Evolutionary conservation across 768 basidiomycete species (phyloP).

Genomic region (Russula dissimulans): DNA sequence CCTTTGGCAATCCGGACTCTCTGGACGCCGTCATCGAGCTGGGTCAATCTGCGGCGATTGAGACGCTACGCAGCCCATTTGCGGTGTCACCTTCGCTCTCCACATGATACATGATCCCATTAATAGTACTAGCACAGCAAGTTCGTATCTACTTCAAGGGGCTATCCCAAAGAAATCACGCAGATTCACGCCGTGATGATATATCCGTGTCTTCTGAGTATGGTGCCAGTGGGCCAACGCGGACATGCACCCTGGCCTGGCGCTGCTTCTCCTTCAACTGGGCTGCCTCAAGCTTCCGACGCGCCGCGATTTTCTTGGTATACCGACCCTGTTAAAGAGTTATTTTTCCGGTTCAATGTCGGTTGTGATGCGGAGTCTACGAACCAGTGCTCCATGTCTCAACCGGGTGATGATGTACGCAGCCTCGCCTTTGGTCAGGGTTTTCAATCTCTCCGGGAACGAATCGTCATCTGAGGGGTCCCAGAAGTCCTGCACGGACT

Average conservation of each 20-base stretch:
- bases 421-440: constrained; percentile 69
- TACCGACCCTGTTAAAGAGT: constrained; percentile 39
- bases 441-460: constrained; percentile 29
- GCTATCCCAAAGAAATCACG: not conserved
- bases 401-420: constrained; percentile 69
- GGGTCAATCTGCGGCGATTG: constrained; percentile 57
- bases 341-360: not conserved
- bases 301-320: constrained; percentile 40
- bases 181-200: not conserved
- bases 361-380: constrained; percentile 5
- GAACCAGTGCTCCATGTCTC: constrained; percentile 67
- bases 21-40: constrained; percentile 39
- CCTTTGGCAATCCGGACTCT: constrained; percentile 37
- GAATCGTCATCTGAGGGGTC: constrained; percentile 20
- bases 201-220: constrained; percentile 4
- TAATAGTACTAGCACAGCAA: not conserved
- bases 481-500: constrained; percentile 21
- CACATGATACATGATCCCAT: constrained; percentile 15
- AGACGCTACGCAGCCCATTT: constrained; percentile 46
- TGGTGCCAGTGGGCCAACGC: constrained; percentile 45
- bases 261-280: constrained; percentile 43
- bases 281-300: constrained; percentile 28
- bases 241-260: constrained; percentile 44
- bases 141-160: not conserved
- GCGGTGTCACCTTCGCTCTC: constrained; percentile 64